Conservation (phyloP, 257 asterid genomes). For the Gynochthodes officinalis region DNA sequence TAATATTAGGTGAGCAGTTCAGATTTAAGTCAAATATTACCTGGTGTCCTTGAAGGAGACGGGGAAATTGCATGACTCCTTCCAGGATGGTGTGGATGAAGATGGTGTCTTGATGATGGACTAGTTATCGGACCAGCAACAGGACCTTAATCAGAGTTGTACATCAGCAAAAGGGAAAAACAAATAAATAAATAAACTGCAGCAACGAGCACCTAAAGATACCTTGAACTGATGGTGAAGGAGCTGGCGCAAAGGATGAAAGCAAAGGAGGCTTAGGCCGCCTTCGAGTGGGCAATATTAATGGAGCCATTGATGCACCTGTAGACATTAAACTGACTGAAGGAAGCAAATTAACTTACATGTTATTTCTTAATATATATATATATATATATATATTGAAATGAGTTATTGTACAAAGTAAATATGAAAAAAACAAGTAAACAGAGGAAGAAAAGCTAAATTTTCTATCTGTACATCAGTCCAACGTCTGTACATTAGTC, state of each 20-base stretch:
- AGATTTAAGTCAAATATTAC: slow-evolving; percentile 34
- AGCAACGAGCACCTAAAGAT: slow-evolving; percentile 17
- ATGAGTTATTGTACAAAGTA: neutral
- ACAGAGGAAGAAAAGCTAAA: neutral
- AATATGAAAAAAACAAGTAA: slow-evolving; percentile 4
- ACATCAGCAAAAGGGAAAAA: slow-evolving; percentile 25
- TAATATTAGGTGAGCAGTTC: neutral
- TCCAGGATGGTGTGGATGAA: slow-evolving; percentile 38
- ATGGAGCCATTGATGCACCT: slow-evolving; percentile 40
- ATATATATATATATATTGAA: neutral
- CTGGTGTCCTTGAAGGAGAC: slow-evolving; percentile 62
- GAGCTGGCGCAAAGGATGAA: slow-evolving; percentile 53
- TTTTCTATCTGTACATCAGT: neutral
- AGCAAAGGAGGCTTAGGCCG: slow-evolving; percentile 31
- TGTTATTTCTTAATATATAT: slow-evolving; percentile 6
- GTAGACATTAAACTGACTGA: slow-evolving; percentile 47
- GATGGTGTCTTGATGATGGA: slow-evolving; percentile 39
- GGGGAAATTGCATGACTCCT: slow-evolving; percentile 59
- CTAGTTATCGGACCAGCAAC: slow-evolving; percentile 42
- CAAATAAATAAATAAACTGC: neutral
- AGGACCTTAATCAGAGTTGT: slow-evolving; percentile 42
- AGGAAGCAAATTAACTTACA: slow-evolving; percentile 6
- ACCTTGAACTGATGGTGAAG: slow-evolving; percentile 62
- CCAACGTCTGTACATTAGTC: too few species aligned
- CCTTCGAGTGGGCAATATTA: slow-evolving; percentile 31